Base-by-base conservation (phyloP, 2,329 filamentous ascomycete genomes). In the Cryphonectria radicalis region DNA sequence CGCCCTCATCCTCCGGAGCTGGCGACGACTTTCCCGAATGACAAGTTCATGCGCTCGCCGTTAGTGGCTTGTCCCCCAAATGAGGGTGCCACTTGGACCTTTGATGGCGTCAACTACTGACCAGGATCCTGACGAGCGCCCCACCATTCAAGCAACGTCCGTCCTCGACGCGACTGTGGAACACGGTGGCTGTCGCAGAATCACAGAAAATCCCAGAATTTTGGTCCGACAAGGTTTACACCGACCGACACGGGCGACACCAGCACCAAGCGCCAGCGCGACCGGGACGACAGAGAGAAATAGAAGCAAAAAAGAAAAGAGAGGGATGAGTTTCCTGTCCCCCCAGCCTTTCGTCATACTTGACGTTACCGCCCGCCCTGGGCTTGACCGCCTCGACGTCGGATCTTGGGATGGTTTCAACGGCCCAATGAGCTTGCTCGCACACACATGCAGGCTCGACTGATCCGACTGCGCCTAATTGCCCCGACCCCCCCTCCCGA, bases 51-150 rank as follows among this genome's bases (percentile, higher is more conserved):
- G 74, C 73, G 57, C 53, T 59, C 63, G 42, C 57, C 72, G 57
- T 72, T 73, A 75, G 73, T 75, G 74, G 73, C 73, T 68, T 63
- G 59, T 65, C 42, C 50, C 63, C 65, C 66, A 75, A 74, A 75
- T 75, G 74, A 70, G 73, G 72, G 73, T 68, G 72, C 74, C 74
- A 74, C 74, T 69, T 70, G 66, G 64, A 67, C 35, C 57, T 70
- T 70, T 68, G 37, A 71, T 72, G 71, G 73, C 73, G 74, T 74
- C 70, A 70, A 46, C 67, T 66, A 59, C 40, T 43, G 57, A 63
- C 70, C 66, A 66, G 72, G 64, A 63, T 72, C n/a, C 32, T 63
- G 37, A 43, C 67, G 37, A 46, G n/a, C 28, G 28, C 62, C 64
- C 67, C 72, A 40, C 63, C 25, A 46, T 40, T 68, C 71, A 57